These are phyloP conservation scores for Picea abies DNA, from an alignment of 83 land plant species.

Conservation along the genomic window DNA sequence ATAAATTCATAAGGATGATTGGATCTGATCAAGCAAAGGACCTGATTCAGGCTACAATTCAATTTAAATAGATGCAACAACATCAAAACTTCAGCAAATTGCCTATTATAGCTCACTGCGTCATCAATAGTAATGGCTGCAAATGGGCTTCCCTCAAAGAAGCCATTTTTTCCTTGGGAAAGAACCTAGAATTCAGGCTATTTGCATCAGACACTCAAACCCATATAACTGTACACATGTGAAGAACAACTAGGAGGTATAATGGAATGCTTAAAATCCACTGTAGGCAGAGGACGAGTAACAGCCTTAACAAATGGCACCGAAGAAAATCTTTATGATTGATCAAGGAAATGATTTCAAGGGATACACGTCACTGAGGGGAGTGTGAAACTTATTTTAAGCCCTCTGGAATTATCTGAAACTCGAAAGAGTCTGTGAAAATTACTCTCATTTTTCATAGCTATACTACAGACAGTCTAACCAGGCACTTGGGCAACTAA, in stretches of 20 bases:
- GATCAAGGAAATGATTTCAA: not conserved
- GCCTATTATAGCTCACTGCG: not conserved
- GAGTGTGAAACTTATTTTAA: not conserved
- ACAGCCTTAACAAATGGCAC: not conserved
- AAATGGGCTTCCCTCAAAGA: not conserved
- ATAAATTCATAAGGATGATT: not conserved
- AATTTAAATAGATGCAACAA: not conserved
- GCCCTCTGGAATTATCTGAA: too few species aligned
- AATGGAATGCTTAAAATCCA: not conserved
- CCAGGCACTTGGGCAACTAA: not conserved
- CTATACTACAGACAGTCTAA: not conserved
- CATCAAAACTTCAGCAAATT: not conserved
- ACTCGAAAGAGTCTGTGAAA: too few species aligned
- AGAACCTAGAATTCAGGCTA: not conserved
- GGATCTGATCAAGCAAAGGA: not conserved
- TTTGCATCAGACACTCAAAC: not conserved
- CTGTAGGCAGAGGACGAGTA: too few species aligned
- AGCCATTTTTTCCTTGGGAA: not conserved
- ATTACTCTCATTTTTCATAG: not conserved
- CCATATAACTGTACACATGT: not conserved
- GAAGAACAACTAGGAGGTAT: not conserved
- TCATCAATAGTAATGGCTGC: not conserved
- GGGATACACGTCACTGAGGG: not conserved
- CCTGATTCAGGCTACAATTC: not conserved
- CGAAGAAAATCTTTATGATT: not conserved